These are phyloP conservation scores for Ambrosia trifida DNA, from an alignment of 129 eudicot species.

Conservation along the genomic window DNA sequence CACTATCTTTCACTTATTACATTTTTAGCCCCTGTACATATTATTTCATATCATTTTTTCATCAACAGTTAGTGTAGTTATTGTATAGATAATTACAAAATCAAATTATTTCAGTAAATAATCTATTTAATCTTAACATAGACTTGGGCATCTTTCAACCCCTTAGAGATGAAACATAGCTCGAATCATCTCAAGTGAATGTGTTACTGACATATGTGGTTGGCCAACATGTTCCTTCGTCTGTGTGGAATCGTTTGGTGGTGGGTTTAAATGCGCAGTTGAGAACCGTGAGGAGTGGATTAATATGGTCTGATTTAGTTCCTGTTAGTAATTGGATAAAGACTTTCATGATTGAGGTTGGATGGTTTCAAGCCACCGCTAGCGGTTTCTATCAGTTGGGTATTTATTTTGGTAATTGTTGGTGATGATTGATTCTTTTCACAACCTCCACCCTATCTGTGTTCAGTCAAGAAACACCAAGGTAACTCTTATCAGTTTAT, in stretches of 20 bases:
- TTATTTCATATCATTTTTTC: too few relatives aligned
- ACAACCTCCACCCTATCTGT: constrained; percentile 52
- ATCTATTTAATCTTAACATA: too few relatives aligned
- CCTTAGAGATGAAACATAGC: too few relatives aligned
- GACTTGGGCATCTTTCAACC: too few relatives aligned
- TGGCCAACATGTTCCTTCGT: constrained; percentile 78
- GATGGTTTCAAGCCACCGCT: constrained; percentile 92
- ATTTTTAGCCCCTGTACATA: too few relatives aligned
- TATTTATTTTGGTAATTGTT: constrained; percentile 65
- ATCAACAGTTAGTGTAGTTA: too few relatives aligned
- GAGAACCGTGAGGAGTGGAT: constrained; percentile 73
- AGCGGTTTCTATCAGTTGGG: constrained; percentile 83
- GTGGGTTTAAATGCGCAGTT: constrained; percentile 82
- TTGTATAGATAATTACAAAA: too few relatives aligned
- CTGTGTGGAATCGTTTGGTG: constrained; percentile 82
- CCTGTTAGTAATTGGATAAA: constrained; percentile 70
- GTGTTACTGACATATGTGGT: background rate
- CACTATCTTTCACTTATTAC: too few relatives aligned
- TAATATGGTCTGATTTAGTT: constrained; percentile 58
- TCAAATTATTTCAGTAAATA: too few relatives aligned
- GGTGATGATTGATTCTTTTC: constrained; percentile 50
- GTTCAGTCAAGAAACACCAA: constrained; percentile 46
- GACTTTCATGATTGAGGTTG: constrained; percentile 67
- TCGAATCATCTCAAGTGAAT: too few relatives aligned
- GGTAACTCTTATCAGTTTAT: constrained; percentile 55